Percentiles rank a stretch among this genome's conserved stretches.
phyloP scores from a whole-genome alignment of 1,284 basidiomycete species.

The Ceratobasidium sp. region DNA sequence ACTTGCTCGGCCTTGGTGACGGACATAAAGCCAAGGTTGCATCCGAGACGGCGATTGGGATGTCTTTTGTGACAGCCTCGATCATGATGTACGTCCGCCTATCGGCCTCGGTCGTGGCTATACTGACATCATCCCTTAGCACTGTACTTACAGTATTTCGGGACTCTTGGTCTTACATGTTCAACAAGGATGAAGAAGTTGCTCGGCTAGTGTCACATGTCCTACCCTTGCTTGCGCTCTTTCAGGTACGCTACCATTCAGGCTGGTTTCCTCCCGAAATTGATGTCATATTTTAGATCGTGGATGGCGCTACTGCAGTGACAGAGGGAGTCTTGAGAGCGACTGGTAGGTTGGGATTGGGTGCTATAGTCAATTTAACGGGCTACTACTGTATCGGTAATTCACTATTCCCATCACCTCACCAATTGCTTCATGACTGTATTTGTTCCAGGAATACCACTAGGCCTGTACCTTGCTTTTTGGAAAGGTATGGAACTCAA shows the following conservation, averaged over 20 bases:
- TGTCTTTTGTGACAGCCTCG: slow-evolving; percentile 54
- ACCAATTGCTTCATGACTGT: not conserved
- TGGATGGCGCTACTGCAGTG: slow-evolving; percentile 37
- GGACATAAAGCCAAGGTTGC: not conserved
- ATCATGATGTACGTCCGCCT: slow-evolving; percentile 53
- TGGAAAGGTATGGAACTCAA: slow-evolving; percentile 28
- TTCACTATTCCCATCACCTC: not conserved
- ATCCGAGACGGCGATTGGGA: slow-evolving; percentile 73
- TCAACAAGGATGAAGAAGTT: slow-evolving; percentile 83
- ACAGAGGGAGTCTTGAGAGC: slow-evolving; percentile 37
- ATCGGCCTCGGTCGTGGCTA: slow-evolving; percentile 55
- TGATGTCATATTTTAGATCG: slow-evolving; percentile 23
- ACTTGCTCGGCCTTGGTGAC: slow-evolving; percentile 47
- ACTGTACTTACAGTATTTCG: slow-evolving; percentile 75
- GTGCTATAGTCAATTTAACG: slow-evolving; percentile 39
- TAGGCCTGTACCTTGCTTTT: slow-evolving; percentile 24
- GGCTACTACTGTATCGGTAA: slow-evolving; percentile 41
- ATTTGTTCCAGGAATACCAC: slow-evolving; percentile 16
- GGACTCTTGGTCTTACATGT: slow-evolving; percentile 78
- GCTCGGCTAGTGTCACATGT: slow-evolving; percentile 71
- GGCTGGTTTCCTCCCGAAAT: not conserved
- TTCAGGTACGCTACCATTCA: slow-evolving; percentile 62
- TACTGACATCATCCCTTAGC: slow-evolving; percentile 51
- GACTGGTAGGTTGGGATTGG: slow-evolving; percentile 36
- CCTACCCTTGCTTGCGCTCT: slow-evolving; percentile 74